Evolutionary conservation across 139 green algal species (phyloP), one percentile per base, ranked within the genome.

Genomic region (Gonium pectorale): DNA sequence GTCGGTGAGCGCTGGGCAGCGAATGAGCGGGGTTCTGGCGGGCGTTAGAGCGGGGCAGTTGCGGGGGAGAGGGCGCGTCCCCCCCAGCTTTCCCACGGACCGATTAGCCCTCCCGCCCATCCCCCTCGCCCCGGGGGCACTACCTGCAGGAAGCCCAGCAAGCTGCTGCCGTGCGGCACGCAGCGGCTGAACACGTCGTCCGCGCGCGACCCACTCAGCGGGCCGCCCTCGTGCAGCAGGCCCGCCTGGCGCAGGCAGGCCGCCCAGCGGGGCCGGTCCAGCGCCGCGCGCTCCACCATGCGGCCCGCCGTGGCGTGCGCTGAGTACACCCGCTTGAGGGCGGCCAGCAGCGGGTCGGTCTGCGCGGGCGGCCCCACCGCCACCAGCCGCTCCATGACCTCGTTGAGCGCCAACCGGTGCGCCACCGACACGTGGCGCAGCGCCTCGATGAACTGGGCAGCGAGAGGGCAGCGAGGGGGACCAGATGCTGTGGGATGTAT

Each of bases 371-470:
- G 59, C 29, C 86, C 86, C n/a, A 90, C 70, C 60, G 70, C 80
- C 54, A 93, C 87, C 15, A 93, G 60, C 33, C n/a, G 26, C 69
- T 91, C 87, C 67, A 91, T 89, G 24, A 93, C 72, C 54, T 91
- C 81, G 52, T 85, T 85, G 26, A 85, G 63, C 31, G 79, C 64
- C 21, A 88, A 31, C 38, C 90, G 83, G 40, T 86, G 79, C 46
- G 46, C 29, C 29, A 90, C 79, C 2, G 90, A 87, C 52, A 90
- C 79, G 52, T 90, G 86, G 5, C 86, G 68, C 31, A 93, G 64
- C 22, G 66, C 87, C 66, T 91, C 88, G 27, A 91, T 64, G 46
- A 92, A 93, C 67, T 89, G 59, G n/a, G 29, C 35, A 35, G 64
- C 35, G 60, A 41, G 29, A n/a, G 49, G 54, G 52, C 29, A 31